Percentiles rank a stretch among this genome's conserved stretches.
These are phyloP conservation scores for Lipomyces yamanashiensis DNA, from an alignment of 805 yeast species.

Conservation along the genomic window DNA sequence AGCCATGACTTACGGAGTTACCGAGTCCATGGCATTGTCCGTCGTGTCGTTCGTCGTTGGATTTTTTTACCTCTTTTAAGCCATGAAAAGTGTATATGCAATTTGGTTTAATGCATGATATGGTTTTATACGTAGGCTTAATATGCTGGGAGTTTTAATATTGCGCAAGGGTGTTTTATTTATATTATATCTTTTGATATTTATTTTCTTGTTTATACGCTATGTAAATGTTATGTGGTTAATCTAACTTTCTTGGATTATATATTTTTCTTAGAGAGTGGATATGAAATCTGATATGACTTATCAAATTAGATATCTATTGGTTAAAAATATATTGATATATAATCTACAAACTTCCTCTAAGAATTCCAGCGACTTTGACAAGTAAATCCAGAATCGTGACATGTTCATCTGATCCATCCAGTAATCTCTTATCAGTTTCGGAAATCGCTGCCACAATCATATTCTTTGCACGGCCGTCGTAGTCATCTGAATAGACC, in stretches of 20 bases:
- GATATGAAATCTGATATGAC: no score
- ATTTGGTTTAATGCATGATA: background rate
- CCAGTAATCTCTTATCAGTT: constrained; percentile 72
- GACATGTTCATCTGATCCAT: constrained; percentile 88
- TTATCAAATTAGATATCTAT: background rate
- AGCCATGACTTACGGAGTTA: background rate
- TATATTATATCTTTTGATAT: background rate
- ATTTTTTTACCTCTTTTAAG: constrained; percentile 20
- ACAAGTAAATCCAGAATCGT: constrained; percentile 64
- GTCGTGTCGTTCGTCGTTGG: constrained; percentile 13
- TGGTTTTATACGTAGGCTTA: background rate
- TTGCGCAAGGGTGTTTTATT: no score
- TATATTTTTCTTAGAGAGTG: no score
- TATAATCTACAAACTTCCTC: background rate
- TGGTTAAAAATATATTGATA: background rate
- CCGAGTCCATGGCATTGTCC: constrained; percentile 12
- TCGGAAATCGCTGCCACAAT: constrained; percentile 71
- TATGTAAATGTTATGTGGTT: no score
- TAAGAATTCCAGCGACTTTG: constrained; percentile 14
- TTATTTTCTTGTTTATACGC: background rate
- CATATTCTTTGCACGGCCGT: constrained; percentile 62
- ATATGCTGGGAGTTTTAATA: background rate
- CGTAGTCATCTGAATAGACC: constrained; percentile 57
- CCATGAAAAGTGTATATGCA: background rate
- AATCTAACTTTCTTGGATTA: no score